Evolutionary conservation across 2,329 filamentous ascomycete genomes (phyloP).

Genomic region (Aspergillus ruber): DNA sequence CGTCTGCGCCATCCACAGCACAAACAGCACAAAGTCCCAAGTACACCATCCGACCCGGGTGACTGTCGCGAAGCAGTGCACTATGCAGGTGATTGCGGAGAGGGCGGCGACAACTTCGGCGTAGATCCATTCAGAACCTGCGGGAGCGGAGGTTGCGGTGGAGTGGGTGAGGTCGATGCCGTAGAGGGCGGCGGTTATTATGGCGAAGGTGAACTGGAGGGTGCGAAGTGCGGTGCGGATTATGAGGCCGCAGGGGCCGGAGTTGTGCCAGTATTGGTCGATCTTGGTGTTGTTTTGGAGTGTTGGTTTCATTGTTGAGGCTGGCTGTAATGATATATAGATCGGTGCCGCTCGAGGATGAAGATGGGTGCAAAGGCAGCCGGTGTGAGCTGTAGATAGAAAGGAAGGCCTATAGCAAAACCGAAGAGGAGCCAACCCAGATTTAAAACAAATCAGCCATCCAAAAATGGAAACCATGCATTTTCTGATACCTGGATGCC

Average conservation of each 20-base stretch:
- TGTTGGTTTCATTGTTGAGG: background rate
- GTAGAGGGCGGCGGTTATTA: conserved; percentile 12
- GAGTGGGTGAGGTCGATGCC: conserved; percentile 12
- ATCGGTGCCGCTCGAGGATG: background rate
- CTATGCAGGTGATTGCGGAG: conserved; percentile 9
- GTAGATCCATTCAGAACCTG: conserved; percentile 13
- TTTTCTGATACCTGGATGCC: background rate
- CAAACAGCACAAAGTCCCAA: conserved; percentile 6
- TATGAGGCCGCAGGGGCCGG: conserved; percentile 6
- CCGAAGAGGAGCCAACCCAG: background rate
- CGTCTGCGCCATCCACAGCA: conserved; percentile 6
- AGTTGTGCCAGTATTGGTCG: conserved; percentile 46
- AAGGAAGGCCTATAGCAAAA: background rate
- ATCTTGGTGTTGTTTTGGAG: conserved; percentile 48
- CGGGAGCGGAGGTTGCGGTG: conserved; percentile 4
- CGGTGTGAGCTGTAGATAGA: background rate
- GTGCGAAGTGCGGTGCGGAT: conserved; percentile 7
- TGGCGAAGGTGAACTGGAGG: conserved; percentile 12
- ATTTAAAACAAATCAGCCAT: background rate
- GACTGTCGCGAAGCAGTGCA: conserved; percentile 6
- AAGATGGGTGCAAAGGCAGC: background rate
- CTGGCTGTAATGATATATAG: background rate
- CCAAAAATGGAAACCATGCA: background rate
- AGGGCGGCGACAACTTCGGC: conserved; percentile 10
- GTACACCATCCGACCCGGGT: conserved; percentile 5